Conservation (phyloP, 192 early-diverging fungal genomes). For the Neocallimastix lanati region DNA sequence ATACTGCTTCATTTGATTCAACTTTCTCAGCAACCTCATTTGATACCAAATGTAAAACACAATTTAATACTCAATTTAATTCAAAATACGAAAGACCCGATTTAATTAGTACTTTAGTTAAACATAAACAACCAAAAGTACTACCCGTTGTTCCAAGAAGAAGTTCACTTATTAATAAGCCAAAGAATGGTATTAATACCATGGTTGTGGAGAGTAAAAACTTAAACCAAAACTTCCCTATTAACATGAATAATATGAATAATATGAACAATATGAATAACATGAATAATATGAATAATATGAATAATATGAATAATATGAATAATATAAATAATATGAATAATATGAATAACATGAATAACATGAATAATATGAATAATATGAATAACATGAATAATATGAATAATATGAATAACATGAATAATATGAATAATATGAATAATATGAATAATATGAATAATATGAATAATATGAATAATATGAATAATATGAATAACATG, state of each 20-base stretch:
- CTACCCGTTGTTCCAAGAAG: background rate
- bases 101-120: background rate
- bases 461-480: background rate
- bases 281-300: background rate
- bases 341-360: background rate
- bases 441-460: background rate
- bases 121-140: background rate
- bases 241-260: background rate
- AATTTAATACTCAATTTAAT: background rate
- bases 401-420: background rate
- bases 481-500: background rate
- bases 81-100: background rate
- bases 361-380: background rate
- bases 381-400: background rate
- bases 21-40: background rate
- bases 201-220: no score
- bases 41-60: background rate
- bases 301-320: background rate
- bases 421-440: no score
- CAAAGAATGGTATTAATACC: no score
- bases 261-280: background rate
- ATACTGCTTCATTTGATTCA: background rate
- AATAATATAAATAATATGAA: background rate
- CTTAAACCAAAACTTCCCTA: no score
- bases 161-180: background rate